Evolutionary conservation across 1,284 basidiomycete species (phyloP).

Genomic region (Cryptococcus maquisensis): DNA sequence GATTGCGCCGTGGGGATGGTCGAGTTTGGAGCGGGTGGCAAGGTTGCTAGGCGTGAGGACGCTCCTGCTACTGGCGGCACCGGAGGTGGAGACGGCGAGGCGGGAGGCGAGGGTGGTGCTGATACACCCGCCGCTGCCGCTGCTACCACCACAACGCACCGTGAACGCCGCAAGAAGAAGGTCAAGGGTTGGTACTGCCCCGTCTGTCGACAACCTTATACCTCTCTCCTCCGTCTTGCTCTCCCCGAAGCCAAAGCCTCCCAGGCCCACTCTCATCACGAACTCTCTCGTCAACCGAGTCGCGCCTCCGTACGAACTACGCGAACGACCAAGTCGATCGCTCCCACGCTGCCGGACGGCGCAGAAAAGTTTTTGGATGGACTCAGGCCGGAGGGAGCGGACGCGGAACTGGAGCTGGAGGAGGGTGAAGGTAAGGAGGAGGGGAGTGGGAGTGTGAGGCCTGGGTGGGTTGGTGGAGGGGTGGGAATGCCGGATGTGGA

Average conservation of each 20-base stretch:
- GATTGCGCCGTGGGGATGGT: conserved; percentile 92
- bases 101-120: conserved; percentile 12
- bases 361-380: conserved; percentile 45
- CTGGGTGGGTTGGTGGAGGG: neutral
- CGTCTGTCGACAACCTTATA: conserved; percentile 86
- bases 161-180: conserved; percentile 70
- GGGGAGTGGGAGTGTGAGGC: neutral
- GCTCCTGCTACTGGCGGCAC: conserved; percentile 3
- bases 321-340: conserved; percentile 27
- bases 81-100: conserved; percentile 15
- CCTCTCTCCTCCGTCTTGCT: conserved; percentile 75
- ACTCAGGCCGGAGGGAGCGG: conserved; percentile 23
- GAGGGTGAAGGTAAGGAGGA: neutral
- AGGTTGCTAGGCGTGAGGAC: conserved; percentile 59
- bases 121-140: conserved; percentile 41
- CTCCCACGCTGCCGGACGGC: conserved; percentile 47
- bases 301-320: conserved; percentile 20
- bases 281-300: conserved; percentile 13
- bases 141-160: conserved; percentile 40
- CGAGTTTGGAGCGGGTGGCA: conserved; percentile 85
- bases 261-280: conserved; percentile 1
- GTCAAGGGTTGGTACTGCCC: conserved; percentile 94
- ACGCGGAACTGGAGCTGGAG: neutral
- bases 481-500: neutral
- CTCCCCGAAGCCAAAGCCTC: conserved; percentile 58